Percentiles rank a stretch among this genome's conserved stretches.
phyloP scores from a whole-genome alignment of 768 basidiomycete genomes.

The Rubroboletus pulcherrimus region DNA sequence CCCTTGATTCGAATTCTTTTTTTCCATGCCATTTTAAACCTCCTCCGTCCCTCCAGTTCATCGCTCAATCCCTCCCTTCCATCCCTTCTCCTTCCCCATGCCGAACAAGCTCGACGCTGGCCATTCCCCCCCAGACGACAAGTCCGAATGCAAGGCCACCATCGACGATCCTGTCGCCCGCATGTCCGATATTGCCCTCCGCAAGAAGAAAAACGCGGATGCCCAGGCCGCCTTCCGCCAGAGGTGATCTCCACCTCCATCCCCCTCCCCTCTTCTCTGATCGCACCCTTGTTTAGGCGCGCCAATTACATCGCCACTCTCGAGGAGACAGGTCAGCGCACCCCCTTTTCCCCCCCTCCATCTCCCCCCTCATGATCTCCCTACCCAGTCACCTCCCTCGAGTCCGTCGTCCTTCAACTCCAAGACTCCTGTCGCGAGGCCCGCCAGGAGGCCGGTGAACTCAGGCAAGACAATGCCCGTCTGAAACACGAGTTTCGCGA shows the following conservation, averaged over 20 bases:
- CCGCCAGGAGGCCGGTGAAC: constrained; percentile 54
- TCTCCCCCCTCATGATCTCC: constrained; percentile 15
- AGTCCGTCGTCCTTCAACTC: constrained; percentile 78
- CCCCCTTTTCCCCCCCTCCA: neutral
- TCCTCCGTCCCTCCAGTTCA: constrained; percentile 18
- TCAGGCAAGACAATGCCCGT: constrained; percentile 62
- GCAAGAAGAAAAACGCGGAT: constrained; percentile 88
- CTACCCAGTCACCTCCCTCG: constrained; percentile 68
- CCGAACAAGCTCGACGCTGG: constrained; percentile 28
- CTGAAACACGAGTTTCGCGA: constrained; percentile 64
- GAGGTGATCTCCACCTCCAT: constrained; percentile 30
- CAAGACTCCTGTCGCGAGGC: constrained; percentile 77
- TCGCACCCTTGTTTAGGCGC: constrained; percentile 36
- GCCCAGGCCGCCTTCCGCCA: constrained; percentile 85
- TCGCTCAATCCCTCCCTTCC: constrained; percentile 7
- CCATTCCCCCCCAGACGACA: constrained; percentile 34
- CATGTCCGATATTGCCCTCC: constrained; percentile 63
- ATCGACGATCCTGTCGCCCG: constrained; percentile 36
- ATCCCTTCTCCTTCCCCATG: constrained; percentile 17
- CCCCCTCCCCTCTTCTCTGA: constrained; percentile 15
- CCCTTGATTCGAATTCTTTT: constrained; percentile 62
- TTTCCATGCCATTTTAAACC: constrained; percentile 61
- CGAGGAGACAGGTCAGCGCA: constrained; percentile 65
- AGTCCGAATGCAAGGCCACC: constrained; percentile 36
- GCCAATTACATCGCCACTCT: constrained; percentile 86